Base-by-base conservation (phyloP, 139 green algal genomes). In the Coccomyxa sp. region DNA sequence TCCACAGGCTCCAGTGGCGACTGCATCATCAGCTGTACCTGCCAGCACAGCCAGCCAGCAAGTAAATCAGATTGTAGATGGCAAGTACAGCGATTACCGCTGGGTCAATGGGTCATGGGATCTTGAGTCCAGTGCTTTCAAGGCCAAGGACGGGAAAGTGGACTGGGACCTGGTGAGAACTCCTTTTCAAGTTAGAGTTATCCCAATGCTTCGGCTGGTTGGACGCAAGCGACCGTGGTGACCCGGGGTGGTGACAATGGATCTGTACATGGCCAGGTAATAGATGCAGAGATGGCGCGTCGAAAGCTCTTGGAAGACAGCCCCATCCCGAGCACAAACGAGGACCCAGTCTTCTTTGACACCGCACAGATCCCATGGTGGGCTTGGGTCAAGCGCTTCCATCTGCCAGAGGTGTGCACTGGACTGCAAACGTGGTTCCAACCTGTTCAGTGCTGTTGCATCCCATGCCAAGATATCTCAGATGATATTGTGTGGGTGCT, bases 371-470 rank as follows among this genome's bases (percentile, higher is more conserved):
- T 98, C 86, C 95, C 95, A 25, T 98, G 94, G 95, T 98, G 93
- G 94, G 95, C 94, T 18, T 98, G 95, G 95, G 93, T 98, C 76
- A 88, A 88, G 83, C 92, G 95, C 79, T 98, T 98, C 93, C 95
- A 98, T 88, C 91, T 98, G 78, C 95, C 95, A 45, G 95, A 98
- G 93, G 93, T 96, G 86, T 87, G 87, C 15, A 17, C 75, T 11
- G 17, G 15, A 13, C 75, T 77, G 30, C 21, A 15, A 23, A 28
- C 63, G 18, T 25, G 38, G 38, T 11, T 51, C 7, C 7, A 51
- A 31, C 38, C 38, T 51, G 3, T 51, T 51, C 38, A 51, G 76
- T n/a, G 28, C 13, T 51, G 21, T 58, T 80, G 76, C 32, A 58
- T 51, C n/a, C 76, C n/a, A 80, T 16, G 76, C 14, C 18, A 25